Evolutionary conservation across 192 early-diverging fungal species (phyloP).

Genomic region (Podila epicladia): DNA sequence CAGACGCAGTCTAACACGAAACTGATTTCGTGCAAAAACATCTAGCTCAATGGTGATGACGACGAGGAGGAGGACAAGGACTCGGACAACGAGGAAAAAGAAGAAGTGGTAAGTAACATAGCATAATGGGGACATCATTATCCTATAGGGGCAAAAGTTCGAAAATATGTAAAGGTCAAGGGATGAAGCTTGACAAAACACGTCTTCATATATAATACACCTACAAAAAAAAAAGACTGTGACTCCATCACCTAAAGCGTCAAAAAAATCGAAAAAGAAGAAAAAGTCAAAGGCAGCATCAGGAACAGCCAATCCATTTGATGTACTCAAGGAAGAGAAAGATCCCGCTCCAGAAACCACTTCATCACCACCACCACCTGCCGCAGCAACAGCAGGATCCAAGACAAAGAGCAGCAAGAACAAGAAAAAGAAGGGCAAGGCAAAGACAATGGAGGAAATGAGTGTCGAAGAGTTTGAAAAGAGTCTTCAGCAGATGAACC

Average conservation of each 20-base stretch:
- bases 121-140: background rate
- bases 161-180: background rate
- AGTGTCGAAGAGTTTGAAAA: conserved; percentile 73
- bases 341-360: conserved; percentile 2
- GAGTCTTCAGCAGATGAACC: conserved; percentile 67
- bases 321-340: conserved; percentile 24
- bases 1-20: background rate
- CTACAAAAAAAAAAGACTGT: conserved; percentile 2
- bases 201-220: background rate
- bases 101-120: conserved; percentile 9
- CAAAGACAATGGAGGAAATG: conserved; percentile 58
- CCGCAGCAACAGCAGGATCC: background rate
- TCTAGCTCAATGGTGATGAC: conserved; percentile 62
- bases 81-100: conserved; percentile 32
- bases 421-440: conserved; percentile 61
- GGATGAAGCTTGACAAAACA: background rate
- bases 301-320: conserved; percentile 29
- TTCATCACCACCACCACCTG: background rate
- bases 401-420: conserved; percentile 56
- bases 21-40: background rate
- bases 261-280: conserved; percentile 69
- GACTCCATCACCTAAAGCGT: conserved; percentile 2
- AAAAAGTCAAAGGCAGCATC: conserved; percentile 50
- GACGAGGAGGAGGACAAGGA: conserved; percentile 53
- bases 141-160: background rate